Base-by-base conservation (phyloP, 805 yeast genomes). In the Saccharomycopsis sp. region DNA sequence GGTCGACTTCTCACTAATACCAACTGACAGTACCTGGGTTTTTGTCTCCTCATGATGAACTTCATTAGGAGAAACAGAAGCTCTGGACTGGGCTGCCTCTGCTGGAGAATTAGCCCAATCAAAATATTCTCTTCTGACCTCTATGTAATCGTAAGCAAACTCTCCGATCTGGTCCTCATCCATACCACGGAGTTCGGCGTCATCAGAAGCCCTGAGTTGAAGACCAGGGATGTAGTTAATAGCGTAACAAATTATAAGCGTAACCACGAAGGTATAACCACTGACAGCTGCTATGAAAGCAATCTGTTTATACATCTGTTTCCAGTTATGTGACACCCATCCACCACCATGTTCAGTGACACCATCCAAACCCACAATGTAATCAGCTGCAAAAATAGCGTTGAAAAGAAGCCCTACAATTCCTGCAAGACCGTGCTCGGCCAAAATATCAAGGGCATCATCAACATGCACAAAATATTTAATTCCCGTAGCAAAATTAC, bases 381-480 rank as follows among this genome's bases (percentile, higher is more conserved):
- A 87, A 57, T 87, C 81, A 3, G 92, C 89, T 15, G 89, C 97
- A 69, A 94, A 92, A 1, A 93, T 69, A 0, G 89, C 97, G 69
- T 90, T 91, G 75, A 90, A 91, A n/a, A 93, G 59, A 53, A 92
- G 77, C 0, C 99, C 98, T 52, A 93, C 79, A 53, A 92, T 79
- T 35, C 99, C 99, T 0, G 97, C 98, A 66, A 93, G 79, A 54
- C 97, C 98, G 85, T 93, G 99, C 82, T 93, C 98, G n/a, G 98
- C 98, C 70, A 93, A 79, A 55, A 91, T 84, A 86, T 94, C 98
- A 66, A 94, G 75, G 1, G 97, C 85, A 74, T 93, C 99, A 71
- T 94, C 98, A 55, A 93, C 91, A 60, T 80, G 79, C 53, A 87
- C 74, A 63, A 89, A 73, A 69, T 87, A 89, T 73, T 93, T 93